A percentile compares a stretch with the other conserved stretches of the same genome.
These are phyloP conservation scores for Blastobotrys robertii DNA, from an alignment of 805 yeast genomes.

Conservation along the genomic window DNA sequence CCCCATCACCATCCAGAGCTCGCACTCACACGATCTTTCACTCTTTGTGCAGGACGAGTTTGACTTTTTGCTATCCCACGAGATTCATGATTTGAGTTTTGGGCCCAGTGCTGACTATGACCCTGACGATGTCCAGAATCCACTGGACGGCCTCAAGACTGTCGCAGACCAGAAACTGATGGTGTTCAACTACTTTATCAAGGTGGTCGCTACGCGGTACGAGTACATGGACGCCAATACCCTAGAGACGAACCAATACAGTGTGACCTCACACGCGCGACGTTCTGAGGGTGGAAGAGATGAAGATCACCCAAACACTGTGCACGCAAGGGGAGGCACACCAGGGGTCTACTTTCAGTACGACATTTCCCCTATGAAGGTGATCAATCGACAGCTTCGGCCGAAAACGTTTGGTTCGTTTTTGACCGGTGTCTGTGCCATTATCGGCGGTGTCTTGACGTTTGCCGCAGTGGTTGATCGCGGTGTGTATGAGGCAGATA, in stretches of 20 bases:
- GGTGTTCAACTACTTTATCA: constrained; percentile 67
- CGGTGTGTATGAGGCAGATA: constrained; percentile 82
- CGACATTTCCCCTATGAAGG: constrained; percentile 89
- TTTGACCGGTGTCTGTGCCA: constrained; percentile 70
- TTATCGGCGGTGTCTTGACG: constrained; percentile 87
- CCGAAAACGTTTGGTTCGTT: constrained; percentile 75
- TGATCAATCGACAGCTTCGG: constrained; percentile 67
- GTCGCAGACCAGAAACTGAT: constrained; percentile 43
- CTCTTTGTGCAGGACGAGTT: constrained; percentile 47
- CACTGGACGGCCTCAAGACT: constrained; percentile 49
- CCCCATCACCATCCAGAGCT: constrained; percentile 42
- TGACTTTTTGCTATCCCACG: constrained; percentile 67
- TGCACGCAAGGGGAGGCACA: constrained; percentile 64
- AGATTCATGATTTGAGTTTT: constrained; percentile 71
- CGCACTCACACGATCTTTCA: constrained; percentile 78
- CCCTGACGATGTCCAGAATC: constrained; percentile 44
- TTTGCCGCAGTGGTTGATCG: constrained; percentile 85
- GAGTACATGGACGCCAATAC: constrained; percentile 48
- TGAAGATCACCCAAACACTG: constrained; percentile 79
- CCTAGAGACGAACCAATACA: constrained; percentile 80
- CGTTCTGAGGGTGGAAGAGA: constrained; percentile 82
- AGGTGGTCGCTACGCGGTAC: constrained; percentile 83
- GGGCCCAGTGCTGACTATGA: constrained; percentile 37
- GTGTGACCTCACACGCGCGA: constrained; percentile 80
- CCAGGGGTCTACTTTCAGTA: constrained; percentile 85